Percentiles rank a stretch among this genome's conserved stretches.
These are phyloP conservation scores for Trichophyton verrucosum DNA, from an alignment of 2,329 filamentous ascomycete genomes.

Conservation along the genomic window DNA sequence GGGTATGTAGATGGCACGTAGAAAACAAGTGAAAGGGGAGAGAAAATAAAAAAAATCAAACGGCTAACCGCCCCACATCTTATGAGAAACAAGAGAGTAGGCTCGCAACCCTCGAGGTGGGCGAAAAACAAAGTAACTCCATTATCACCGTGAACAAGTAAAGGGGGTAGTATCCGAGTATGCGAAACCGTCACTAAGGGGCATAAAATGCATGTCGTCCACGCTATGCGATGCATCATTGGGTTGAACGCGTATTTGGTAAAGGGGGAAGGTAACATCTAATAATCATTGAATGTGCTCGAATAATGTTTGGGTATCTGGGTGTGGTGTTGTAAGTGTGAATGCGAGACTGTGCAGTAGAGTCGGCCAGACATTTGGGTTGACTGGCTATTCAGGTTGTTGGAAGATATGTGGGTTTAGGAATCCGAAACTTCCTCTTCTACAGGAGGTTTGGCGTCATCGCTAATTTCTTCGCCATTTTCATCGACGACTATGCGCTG, in stretches of 20 bases:
- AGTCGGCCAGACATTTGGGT: not conserved
- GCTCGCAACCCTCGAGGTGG: not conserved
- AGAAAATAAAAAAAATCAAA: too few species aligned
- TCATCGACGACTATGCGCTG: constrained; percentile 51
- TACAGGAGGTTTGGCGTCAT: constrained; percentile 14
- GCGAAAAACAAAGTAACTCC: not conserved
- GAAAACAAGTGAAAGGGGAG: not conserved
- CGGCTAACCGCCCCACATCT: not conserved
- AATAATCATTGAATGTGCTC: not conserved
- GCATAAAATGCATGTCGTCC: not conserved
- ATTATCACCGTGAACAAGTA: not conserved
- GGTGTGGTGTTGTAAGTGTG: not conserved
- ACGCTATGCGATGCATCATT: constrained; percentile 5
- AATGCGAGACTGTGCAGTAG: not conserved
- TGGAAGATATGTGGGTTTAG: not conserved
- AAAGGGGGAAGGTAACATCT: constrained; percentile 13
- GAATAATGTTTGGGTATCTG: not conserved
- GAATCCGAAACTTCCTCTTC: not conserved
- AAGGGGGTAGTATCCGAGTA: not conserved
- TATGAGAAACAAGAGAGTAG: not conserved
- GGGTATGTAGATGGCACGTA: not conserved
- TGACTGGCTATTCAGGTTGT: not conserved
- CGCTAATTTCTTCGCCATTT: constrained; percentile 27
- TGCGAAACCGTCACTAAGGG: constrained; percentile 1
- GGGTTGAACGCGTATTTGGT: constrained; percentile 1